Evolutionary conservation across 1,284 basidiomycete genomes (phyloP).

Genomic region (Trametes hirsuta): DNA sequence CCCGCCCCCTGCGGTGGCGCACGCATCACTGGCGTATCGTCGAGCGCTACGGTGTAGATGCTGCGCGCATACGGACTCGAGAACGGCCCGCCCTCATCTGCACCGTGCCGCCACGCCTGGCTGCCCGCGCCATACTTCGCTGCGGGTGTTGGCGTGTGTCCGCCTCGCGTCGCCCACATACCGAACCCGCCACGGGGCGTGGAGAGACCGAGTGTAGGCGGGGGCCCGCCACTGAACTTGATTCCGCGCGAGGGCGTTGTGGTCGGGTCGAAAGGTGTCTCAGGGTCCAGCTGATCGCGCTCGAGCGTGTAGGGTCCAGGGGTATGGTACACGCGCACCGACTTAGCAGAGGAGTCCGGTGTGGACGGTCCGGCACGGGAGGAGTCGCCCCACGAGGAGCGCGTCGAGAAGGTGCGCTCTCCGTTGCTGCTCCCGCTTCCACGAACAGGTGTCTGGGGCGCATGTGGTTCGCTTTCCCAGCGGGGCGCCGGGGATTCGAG

Average conservation of each 20-base stretch:
- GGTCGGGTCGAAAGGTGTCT: slow-evolving; percentile 68
- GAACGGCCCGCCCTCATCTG: slow-evolving; percentile 13
- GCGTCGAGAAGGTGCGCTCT: slow-evolving; percentile 41
- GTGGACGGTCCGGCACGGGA: slow-evolving; percentile 50
- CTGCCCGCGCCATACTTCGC: slow-evolving; percentile 9
- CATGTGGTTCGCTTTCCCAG: slow-evolving; percentile 37
- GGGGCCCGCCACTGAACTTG: slow-evolving; percentile 46
- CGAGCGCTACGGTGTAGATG: slow-evolving; percentile 28
- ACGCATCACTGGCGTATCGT: slow-evolving; percentile 39
- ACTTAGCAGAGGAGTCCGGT: slow-evolving; percentile 46
- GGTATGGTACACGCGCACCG: slow-evolving; percentile 50
- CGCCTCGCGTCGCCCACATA: slow-evolving; percentile 44
- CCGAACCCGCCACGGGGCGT: slow-evolving; percentile 58
- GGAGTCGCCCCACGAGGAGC: slow-evolving; percentile 50
- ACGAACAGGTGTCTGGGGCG: slow-evolving; percentile 50
- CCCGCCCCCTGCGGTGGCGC: slow-evolving; percentile 22
- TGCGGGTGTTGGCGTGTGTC: slow-evolving; percentile 50
- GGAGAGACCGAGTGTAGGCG: slow-evolving; percentile 42
- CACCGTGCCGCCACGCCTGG: slow-evolving; percentile 10
- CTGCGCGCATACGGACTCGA: slow-evolving; percentile 22
- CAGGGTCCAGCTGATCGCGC: slow-evolving; percentile 42
- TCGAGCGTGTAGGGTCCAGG: slow-evolving; percentile 40
- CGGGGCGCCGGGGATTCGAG: slow-evolving; percentile 58
- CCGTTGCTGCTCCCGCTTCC: slow-evolving; percentile 23
- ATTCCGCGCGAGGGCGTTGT: slow-evolving; percentile 76